Evolutionary conservation across 345 rosid genomes (phyloP), one percentile per base, ranked within the genome.

Genomic region (Eutrema heterophyllum): DNA sequence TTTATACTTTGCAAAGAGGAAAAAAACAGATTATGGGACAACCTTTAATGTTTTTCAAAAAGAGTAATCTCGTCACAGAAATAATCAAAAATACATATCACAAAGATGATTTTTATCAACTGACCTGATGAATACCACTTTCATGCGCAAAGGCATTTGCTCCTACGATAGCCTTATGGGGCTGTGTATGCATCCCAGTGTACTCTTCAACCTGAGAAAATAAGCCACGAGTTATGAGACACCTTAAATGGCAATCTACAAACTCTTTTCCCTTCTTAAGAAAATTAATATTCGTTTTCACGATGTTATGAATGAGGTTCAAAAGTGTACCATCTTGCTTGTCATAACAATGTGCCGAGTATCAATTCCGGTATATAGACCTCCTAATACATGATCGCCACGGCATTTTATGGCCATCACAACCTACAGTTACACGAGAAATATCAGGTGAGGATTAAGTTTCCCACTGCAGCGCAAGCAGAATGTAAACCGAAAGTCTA

Each of bases 81-180:
- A 76, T 63, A 35, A 70, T 29, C 12, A 48, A 39, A 43, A 74
- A 55, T 5, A 32, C 18, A 6, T 58, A 48, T 6, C 1, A 5
- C 0, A 33, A 65, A 49, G 48, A 38, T 7, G 2, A 7, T 7
- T 7, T 15, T 30, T 49, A 14, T 57, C 26, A 60, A 40, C 83
- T 44, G 75, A 91, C 98, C 93, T 94, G 95, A 82, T 89, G 98
- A 63, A 91, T 87, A 56, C 98, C 97, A 71, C 98, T 94, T 77
- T 91, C 96, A 82, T 94, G 97, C 51, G 96, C 96, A 80, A 94
- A 94, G 77, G 97, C 98, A 85, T 94, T 94, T 9, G 88, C 96
- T 73, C 98, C 96, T 78, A 94, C 96, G 71, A 91, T 88, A 44
- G 97, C 98, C 81, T 94, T 94, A 81, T 94, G 98, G 3, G 98